Evolutionary conservation across 305 asterid genomes (phyloP).

Genomic region (Fraxinus nigra): DNA sequence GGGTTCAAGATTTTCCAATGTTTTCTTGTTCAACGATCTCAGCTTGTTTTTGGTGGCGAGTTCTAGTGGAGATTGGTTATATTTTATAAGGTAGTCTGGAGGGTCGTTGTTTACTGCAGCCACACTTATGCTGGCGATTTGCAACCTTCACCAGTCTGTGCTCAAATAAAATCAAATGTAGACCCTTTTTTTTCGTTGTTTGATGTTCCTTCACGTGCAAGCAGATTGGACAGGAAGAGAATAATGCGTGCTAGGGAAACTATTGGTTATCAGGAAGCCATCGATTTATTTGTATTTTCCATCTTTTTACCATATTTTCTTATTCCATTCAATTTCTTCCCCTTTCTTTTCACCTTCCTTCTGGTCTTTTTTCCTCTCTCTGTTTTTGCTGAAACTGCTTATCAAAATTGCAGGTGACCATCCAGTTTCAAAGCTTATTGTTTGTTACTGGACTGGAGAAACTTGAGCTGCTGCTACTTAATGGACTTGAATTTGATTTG

Average conservation of each 20-base stretch:
- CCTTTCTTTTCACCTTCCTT: background rate
- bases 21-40: background rate
- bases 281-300: no score
- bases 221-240: background rate
- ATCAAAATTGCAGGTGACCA: no score
- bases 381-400: no score
- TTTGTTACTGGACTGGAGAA: background rate
- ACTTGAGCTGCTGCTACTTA: background rate
- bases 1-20: background rate
- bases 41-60: background rate
- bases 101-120: no score
- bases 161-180: background rate
- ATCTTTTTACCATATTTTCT: background rate
- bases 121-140: background rate
- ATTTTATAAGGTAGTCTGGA: no score
- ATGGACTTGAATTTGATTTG: background rate
- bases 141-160: background rate
- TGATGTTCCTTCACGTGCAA: background rate
- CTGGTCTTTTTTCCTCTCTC: no score
- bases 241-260: background rate
- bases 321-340: background rate
- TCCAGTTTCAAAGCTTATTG: no score
- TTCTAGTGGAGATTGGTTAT: background rate
- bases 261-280: background rate
- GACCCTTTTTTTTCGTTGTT: background rate